Base-by-base conservation (phyloP, 75 land plant genomes). In the Adiantum capillusveneris region DNA sequence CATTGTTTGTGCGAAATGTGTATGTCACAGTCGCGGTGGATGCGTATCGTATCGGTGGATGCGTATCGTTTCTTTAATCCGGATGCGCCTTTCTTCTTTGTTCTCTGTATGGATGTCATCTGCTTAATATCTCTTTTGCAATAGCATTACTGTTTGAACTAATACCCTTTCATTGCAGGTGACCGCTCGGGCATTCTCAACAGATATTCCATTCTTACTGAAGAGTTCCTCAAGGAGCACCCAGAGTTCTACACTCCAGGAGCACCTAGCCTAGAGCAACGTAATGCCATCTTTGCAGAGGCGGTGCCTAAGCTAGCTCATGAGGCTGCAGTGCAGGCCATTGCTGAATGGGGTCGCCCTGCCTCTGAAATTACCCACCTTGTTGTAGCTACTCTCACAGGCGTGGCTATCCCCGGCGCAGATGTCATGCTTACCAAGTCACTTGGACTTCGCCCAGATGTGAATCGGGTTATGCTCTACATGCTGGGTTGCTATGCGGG, bases 171-270 rank as follows among this genome's bases (percentile, higher is more conserved):
- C 5, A 36, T 37, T 19, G 44, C 51, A 59, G 62, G 62, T n/a
- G 62, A 59, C 28, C 45, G 50, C 6, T 59, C 62, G n/a, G 62
- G 25, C 31, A 59, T 59, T 43, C 31, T 6, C 14, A 59, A 34
- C 20, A 43, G 62, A 7, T 27, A 59, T n/a, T 42, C 37, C 6
- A 31, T 21, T 34, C 51, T 59, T 6, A 42, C 19, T 5, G 50
- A 41, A 31, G 62, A 59, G 24, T 31, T 59, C 16, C 21, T 59
- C 20, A 41, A 59, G n/a, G 11, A 59, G 18, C n/a, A 59, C 49
- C 62, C 62, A 6, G 62, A 42, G 51, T 21, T 59, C 24, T 59
- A 27, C 62, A 42, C 51, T 2, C 28, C 21, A 2, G 28, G 20
- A 6, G 62, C 6, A 11, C 25, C 62, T 6, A 21, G 27, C 21